Conservation (phyloP, 2,329 filamentous ascomycete genomes). For the Pseudogymnoascus sp. region DNA sequence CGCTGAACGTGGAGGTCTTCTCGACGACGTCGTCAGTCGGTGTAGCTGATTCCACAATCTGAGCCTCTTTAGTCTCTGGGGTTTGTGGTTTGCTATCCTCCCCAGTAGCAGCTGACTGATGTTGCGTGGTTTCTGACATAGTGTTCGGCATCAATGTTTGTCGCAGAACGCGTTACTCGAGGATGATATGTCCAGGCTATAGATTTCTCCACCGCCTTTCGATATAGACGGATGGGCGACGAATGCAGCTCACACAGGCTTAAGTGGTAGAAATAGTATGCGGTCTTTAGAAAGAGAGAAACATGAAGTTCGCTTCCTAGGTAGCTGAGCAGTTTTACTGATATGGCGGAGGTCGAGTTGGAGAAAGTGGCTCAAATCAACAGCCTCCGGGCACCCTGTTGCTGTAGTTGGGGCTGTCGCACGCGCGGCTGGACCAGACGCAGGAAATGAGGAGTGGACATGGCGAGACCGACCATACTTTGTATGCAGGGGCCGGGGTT, state of each 20-base stretch:
- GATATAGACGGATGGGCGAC: neutral
- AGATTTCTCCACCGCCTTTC: neutral
- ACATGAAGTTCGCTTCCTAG: neutral
- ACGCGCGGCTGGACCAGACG: too few relatives aligned
- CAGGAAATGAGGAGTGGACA: neutral
- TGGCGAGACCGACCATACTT: neutral
- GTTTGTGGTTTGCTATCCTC: neutral
- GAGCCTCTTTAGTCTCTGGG: neutral
- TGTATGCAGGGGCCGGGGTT: neutral
- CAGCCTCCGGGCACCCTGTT: neutral
- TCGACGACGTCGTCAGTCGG: neutral
- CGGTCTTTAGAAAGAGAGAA: neutral
- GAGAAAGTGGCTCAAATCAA: neutral
- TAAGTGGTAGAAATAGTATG: neutral
- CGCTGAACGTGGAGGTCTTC: neutral
- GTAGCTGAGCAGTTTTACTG: neutral
- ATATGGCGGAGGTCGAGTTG: neutral
- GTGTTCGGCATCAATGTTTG: neutral
- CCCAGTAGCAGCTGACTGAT: neutral
- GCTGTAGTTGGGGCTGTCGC: neutral
- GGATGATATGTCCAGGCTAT: neutral
- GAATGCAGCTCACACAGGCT: neutral
- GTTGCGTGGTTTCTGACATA: neutral
- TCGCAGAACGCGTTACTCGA: neutral
- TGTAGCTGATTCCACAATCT: neutral